Evolutionary conservation across 176 grass and related monocot genomes (phyloP).

Genomic region (Eragrostis nindensis): DNA sequence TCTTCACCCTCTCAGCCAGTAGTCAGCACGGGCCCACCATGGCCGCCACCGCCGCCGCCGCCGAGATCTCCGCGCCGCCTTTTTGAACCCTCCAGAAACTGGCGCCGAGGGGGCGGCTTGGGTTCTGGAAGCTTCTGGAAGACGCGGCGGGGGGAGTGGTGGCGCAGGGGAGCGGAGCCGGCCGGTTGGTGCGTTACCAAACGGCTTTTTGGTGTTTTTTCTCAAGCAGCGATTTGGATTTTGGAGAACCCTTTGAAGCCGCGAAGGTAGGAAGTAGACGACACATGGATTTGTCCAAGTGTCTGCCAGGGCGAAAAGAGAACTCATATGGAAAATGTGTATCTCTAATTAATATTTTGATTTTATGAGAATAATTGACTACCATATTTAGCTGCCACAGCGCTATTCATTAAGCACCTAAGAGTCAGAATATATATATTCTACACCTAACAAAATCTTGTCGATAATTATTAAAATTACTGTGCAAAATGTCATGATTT

Average conservation of each 20-base stretch:
- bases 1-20: background rate
- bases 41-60: background rate
- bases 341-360: background rate
- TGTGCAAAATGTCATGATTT: too few relatives aligned
- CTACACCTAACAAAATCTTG: too few relatives aligned
- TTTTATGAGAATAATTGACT: too few relatives aligned
- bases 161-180: background rate
- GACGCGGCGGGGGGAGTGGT: background rate
- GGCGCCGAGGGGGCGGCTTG: background rate
- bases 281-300: background rate
- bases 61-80: conserved; percentile 26
- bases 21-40: conserved; percentile 42
- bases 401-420: too few relatives aligned
- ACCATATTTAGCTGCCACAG: too few relatives aligned
- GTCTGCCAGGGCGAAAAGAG: background rate
- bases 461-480: too few relatives aligned
- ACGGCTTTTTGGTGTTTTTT: conserved; percentile 12
- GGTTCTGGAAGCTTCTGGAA: conserved; percentile 44
- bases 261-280: background rate
- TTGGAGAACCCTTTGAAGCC: background rate
- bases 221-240: background rate
- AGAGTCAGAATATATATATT: too few relatives aligned
- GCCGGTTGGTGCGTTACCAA: conserved; percentile 38
- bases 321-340: too few relatives aligned
- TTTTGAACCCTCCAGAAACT: background rate